Evolutionary conservation across 257 asterid genomes (phyloP).

Genomic region (Solanum pennellii): DNA sequence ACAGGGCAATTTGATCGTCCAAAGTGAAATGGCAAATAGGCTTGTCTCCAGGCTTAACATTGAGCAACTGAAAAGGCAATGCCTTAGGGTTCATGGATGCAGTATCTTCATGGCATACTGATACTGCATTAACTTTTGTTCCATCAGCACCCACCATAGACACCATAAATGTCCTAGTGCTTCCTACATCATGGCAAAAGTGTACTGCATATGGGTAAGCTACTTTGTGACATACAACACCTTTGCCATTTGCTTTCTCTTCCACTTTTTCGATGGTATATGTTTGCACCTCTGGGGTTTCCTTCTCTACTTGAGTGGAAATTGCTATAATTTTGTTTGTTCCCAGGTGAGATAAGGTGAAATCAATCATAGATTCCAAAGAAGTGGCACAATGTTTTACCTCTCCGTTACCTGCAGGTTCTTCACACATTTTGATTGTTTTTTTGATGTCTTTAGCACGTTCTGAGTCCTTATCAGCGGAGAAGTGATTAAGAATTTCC

Average conservation of each 20-base stretch:
- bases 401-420: background rate
- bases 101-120: background rate
- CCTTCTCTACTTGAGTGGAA: background rate
- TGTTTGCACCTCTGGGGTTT: background rate
- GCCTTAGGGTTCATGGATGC: background rate
- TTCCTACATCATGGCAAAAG: background rate
- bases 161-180: background rate
- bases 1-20: background rate
- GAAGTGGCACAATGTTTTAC: background rate
- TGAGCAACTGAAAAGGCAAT: background rate
- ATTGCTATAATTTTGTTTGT: background rate
- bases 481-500: slow-evolving; percentile 24
- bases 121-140: background rate
- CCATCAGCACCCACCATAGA: background rate
- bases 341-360: background rate
- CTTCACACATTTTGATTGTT: background rate
- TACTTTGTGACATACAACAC: background rate
- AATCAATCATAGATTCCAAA: background rate
- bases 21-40: background rate
- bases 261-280: background rate
- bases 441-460: background rate
- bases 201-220: background rate
- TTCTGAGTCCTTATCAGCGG: slow-evolving; percentile 2
- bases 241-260: background rate
- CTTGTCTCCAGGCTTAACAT: background rate